A percentile compares a stretch with the other conserved stretches of the same genome.
Conservation (phyloP, 805 yeast species). For the Myxozyma mucilagina region DNA sequence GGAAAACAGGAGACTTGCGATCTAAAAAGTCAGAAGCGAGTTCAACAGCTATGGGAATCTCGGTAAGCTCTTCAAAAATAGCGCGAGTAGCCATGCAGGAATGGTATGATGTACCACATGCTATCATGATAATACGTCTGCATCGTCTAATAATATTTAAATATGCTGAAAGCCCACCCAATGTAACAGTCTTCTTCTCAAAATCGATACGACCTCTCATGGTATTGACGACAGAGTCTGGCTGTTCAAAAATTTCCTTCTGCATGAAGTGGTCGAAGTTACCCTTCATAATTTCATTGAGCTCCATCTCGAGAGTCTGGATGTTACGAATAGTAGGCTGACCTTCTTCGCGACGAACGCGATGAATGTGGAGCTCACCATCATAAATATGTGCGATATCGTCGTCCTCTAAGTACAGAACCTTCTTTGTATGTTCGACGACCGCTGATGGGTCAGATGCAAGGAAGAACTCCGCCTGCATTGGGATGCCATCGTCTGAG, state of each 20-base stretch:
- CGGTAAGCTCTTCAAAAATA: conserved; percentile 93
- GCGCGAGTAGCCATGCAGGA: conserved; percentile 97
- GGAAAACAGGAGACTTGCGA: conserved; percentile 92
- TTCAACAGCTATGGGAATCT: conserved; percentile 89
- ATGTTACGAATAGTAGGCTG: conserved; percentile 94
- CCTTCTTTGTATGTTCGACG: conserved; percentile 95
- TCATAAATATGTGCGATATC: conserved; percentile 98
- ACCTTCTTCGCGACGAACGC: conserved; percentile 73
- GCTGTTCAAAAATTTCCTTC: conserved; percentile 98
- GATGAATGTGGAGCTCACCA: conserved; percentile 97
- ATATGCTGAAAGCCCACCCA: conserved; percentile 88
- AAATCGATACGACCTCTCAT: conserved; percentile 99
- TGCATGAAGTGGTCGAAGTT: conserved; percentile 96
- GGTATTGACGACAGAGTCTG: conserved; percentile 95
- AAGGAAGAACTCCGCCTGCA: conserved; percentile 92
- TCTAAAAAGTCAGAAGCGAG: conserved; percentile 94
- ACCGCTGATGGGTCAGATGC: conserved; percentile 98
- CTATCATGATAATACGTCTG: conserved; percentile 95
- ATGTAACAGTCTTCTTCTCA: conserved; percentile 67
- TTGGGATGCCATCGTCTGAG: conserved; percentile 88
- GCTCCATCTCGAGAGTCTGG: conserved; percentile 94
- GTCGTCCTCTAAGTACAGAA: conserved; percentile 92
- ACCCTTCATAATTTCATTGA: conserved; percentile 98
- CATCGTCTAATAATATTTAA: conserved; percentile 89
- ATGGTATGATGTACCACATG: conserved; percentile 99